Base-by-base conservation (phyloP, 2,329 filamentous ascomycete species). In the Dissoconium aciculare region DNA sequence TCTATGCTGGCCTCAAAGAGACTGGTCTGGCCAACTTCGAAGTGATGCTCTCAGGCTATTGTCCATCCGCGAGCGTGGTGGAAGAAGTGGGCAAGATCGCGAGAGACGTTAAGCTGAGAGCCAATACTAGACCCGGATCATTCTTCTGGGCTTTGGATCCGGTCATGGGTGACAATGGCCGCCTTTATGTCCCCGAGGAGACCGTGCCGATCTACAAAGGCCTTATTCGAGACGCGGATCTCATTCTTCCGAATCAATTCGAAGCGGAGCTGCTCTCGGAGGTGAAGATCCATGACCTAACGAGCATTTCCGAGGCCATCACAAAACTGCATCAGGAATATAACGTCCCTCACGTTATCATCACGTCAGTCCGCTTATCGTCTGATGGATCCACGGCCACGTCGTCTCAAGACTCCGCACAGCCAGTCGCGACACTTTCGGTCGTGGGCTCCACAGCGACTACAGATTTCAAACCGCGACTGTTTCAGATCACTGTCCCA, bases 91-190 rank as follows among this genome's bases (percentile, higher is more conserved):
- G 87, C 5, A 65, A 67, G 33, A 93, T 98, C 42, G 89, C 73
- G 9, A 67, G 75, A 41, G 83, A 93, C 45, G 62, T 68, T 31
- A 77, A 74, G 45, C 66, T 71, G 2, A 62, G 60, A 19, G 62
- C 59, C 10, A 66, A 64, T 17, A n/a, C 19, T 23, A n/a, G n/a
- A 23, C 75, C 79, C 0, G 80, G 83, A 0, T 73, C 68, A 27
- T 93, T 95, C 61, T 95, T 95, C 59, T 95, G 87, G 87, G 82
- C 93, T 3, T 67, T 98, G 15, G 89, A 98, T 54, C 89, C 91
- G 0, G 89, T 98, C 28, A 98, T 98, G 89, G 89, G 89, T 16
- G 89, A 98, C 53, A 84, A 94, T 48, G 89, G 84, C 29, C 73
- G 70, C 43, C 65, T 98, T 9, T 98, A 98, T 51, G 87, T 98